phyloP scores from a whole-genome alignment of 2,329 filamentous ascomycete genomes.

The Endoconidiophora polonica region DNA sequence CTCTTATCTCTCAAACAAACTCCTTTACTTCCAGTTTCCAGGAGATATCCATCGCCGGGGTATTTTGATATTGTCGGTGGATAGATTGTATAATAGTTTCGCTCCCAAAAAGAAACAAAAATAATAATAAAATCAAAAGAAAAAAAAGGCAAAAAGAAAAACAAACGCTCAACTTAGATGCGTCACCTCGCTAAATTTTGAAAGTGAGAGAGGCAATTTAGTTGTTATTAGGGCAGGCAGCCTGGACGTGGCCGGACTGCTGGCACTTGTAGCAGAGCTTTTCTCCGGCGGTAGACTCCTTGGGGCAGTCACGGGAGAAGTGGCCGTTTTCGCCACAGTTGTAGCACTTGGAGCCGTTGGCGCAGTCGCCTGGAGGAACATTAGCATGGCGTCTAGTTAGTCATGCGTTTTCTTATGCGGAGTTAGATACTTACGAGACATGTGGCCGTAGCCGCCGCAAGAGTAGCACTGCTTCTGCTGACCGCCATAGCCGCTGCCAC shows the following conservation, averaged over 20 bases:
- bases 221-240: constrained; percentile 69
- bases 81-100: no score
- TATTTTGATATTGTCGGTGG: no score
- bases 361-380: constrained; percentile 56
- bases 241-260: constrained; percentile 75
- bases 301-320: constrained; percentile 88
- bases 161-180: not conserved
- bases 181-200: not conserved
- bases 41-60: no score
- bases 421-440: constrained; percentile 51
- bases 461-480: constrained; percentile 88
- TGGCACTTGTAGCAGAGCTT: constrained; percentile 98
- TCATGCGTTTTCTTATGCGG: not conserved
- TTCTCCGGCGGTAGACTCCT: constrained; percentile 69
- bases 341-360: constrained; percentile 99
- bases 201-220: constrained; percentile 21
- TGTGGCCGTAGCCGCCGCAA: constrained; percentile 91
- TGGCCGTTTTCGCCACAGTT: constrained; percentile 93
- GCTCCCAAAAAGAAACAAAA: not conserved
- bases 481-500: constrained; percentile 32
- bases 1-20: constrained; percentile 1
- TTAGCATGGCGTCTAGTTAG: constrained; percentile 14
- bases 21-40: not conserved
- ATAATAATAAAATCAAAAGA: constrained; percentile 1
- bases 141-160: constrained; percentile 6